Evolutionary conservation across 1,284 basidiomycete species (phyloP).

Genomic region (Austroboletus niveus): DNA sequence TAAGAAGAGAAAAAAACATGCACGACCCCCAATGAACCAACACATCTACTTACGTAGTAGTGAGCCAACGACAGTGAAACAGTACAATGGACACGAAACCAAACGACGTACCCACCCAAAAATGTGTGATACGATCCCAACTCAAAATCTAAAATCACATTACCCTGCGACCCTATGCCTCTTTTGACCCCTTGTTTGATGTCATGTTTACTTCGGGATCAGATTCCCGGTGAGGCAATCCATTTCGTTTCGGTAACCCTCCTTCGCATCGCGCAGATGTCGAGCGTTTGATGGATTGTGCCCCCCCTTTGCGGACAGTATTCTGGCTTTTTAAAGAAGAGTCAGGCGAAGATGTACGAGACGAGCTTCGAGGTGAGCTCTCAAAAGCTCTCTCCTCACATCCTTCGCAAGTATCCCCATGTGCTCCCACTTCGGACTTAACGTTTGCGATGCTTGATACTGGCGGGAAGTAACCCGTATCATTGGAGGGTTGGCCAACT

Average conservation of each 20-base stretch:
- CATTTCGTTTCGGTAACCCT: conserved; percentile 28
- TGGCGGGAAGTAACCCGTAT: conserved; percentile 41
- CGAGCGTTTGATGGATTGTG: conserved; percentile 29
- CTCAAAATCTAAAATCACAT: conserved; percentile 10
- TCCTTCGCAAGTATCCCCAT: conserved; percentile 5
- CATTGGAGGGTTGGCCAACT: conserved; percentile 24
- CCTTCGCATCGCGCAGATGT: conserved; percentile 29
- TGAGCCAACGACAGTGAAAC: conserved; percentile 9
- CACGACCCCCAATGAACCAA: conserved; percentile 10
- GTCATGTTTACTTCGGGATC: conserved; percentile 29
- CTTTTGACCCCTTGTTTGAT: conserved; percentile 41
- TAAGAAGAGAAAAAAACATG: conserved; percentile 4
- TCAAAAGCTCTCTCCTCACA: conserved; percentile 6
- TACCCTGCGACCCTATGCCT: conserved; percentile 42
- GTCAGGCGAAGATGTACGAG: conserved; percentile 14
- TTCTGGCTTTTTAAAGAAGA: conserved; percentile 10
- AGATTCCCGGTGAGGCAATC: conserved; percentile 32
- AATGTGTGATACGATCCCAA: background rate
- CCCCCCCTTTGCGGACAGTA: conserved; percentile 11
- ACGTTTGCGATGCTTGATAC: conserved; percentile 43
- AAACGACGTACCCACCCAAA: conserved; percentile 5
- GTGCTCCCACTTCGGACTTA: conserved; percentile 35
- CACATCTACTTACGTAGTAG: conserved; percentile 8
- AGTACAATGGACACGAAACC: conserved; percentile 3
- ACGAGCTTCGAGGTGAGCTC: conserved; percentile 7